Evolutionary conservation across 306 rosid species (phyloP).

Genomic region (Trifolium fragiferum): DNA sequence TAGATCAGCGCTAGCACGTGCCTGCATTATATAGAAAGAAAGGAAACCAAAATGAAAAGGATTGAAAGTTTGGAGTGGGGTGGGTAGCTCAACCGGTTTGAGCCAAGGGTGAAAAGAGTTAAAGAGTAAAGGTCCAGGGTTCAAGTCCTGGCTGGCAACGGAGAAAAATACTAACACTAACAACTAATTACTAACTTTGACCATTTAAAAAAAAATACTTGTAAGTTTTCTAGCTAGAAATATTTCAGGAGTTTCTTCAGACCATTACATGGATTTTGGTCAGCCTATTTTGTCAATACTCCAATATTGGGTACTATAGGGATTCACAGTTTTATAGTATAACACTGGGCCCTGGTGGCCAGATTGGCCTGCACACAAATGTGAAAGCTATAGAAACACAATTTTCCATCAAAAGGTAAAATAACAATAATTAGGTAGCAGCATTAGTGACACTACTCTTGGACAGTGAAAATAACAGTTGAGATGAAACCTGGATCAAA

Average conservation of each 20-base stretch:
- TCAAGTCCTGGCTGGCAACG: too few relatives aligned
- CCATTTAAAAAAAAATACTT: neutral
- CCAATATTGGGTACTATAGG: constrained; percentile 15
- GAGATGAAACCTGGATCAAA: neutral
- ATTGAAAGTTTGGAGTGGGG: neutral
- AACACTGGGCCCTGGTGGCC: constrained; percentile 3
- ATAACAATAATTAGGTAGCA: constrained; percentile 12
- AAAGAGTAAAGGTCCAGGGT: too few relatives aligned
- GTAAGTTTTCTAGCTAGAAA: constrained; percentile 15
- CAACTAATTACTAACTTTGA: too few relatives aligned
- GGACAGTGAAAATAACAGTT: constrained; percentile 15
- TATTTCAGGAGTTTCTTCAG: constrained; percentile 26
- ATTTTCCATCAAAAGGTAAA: constrained; percentile 27
- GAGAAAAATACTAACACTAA: too few relatives aligned
- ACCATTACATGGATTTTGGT: constrained; percentile 12
- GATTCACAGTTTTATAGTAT: constrained; percentile 25
- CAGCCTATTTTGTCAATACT: constrained; percentile 17
- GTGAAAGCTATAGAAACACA: constrained; percentile 32
- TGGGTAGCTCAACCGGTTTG: too few relatives aligned
- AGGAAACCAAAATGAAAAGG: constrained; percentile 12
- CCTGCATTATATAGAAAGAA: constrained; percentile 37
- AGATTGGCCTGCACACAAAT: constrained; percentile 14
- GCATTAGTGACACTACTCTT: neutral
- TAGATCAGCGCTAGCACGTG: constrained; percentile 26
- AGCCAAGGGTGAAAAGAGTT: too few relatives aligned